Evolutionary conservation across 2,329 filamentous ascomycete genomes (phyloP).

Genomic region (Reticulascus tulasneorum): DNA sequence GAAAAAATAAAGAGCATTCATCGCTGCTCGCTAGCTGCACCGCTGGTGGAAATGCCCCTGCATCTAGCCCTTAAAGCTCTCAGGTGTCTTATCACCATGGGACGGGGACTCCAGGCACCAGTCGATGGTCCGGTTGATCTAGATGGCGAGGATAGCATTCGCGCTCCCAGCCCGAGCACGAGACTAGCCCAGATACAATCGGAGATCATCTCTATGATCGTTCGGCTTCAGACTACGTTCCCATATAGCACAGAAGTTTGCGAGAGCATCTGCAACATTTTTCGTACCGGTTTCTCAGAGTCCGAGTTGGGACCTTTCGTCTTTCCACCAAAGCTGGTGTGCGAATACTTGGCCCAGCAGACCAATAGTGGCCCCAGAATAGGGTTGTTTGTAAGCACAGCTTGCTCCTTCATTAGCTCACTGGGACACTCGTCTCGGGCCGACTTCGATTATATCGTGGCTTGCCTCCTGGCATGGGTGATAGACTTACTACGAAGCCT

Average conservation of each 20-base stretch:
- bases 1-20: slow-evolving; percentile 1
- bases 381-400: slow-evolving; percentile 66
- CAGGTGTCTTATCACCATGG: slow-evolving; percentile 66
- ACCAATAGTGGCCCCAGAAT: slow-evolving; percentile 59
- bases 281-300: slow-evolving; percentile 74
- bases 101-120: slow-evolving; percentile 66
- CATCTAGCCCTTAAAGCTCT: slow-evolving; percentile 54
- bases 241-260: slow-evolving; percentile 61
- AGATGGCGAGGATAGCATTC: slow-evolving; percentile 41
- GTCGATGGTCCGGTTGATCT: slow-evolving; percentile 66
- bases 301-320: slow-evolving; percentile 72
- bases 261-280: slow-evolving; percentile 66
- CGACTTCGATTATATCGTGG: slow-evolving; percentile 45
- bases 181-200: slow-evolving; percentile 35
- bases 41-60: slow-evolving; percentile 36
- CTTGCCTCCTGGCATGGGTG: slow-evolving; percentile 56
- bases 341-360: slow-evolving; percentile 60
- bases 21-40: slow-evolving; percentile 4
- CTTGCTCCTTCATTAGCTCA: slow-evolving; percentile 65
- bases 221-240: slow-evolving; percentile 48
- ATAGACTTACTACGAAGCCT: slow-evolving; percentile 58
- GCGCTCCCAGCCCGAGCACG: slow-evolving; percentile 11
- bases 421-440: slow-evolving; percentile 40
- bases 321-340: slow-evolving; percentile 62
- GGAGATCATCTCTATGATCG: slow-evolving; percentile 43